Evolutionary conservation across 2,329 filamentous ascomycete genomes (phyloP).

Genomic region (Trematosphaeria pertusa): DNA sequence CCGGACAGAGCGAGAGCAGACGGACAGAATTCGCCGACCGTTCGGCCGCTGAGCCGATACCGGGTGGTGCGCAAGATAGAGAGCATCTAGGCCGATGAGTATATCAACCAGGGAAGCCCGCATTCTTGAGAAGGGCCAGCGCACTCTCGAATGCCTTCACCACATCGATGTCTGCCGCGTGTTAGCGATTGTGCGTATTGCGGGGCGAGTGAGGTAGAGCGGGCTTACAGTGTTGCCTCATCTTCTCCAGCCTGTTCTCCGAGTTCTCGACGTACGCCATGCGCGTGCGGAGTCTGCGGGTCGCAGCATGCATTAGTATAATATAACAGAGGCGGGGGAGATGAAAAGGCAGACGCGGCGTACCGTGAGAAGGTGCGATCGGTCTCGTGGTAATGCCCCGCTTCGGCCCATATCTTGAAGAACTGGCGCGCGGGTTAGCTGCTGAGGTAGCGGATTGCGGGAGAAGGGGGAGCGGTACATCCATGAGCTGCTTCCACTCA

Average conservation of each 20-base stretch:
- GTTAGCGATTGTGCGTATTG: slow-evolving; percentile 2
- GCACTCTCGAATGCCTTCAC: slow-evolving; percentile 58
- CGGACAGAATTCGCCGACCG: neutral
- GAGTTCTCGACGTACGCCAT: slow-evolving; percentile 76
- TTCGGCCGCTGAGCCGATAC: neutral
- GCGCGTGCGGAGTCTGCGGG: slow-evolving; percentile 74
- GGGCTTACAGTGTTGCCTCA: slow-evolving; percentile 79
- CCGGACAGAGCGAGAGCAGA: neutral
- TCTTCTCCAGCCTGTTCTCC: slow-evolving; percentile 74
- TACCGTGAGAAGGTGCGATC: slow-evolving; percentile 79
- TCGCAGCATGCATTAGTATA: neutral
- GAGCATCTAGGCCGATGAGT: slow-evolving; percentile 30
- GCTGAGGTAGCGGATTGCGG: neutral
- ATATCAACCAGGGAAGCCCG: slow-evolving; percentile 33
- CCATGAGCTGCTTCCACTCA: slow-evolving; percentile 65
- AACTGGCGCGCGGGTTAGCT: slow-evolving; percentile 62
- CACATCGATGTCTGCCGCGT: slow-evolving; percentile 50
- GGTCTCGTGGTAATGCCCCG: slow-evolving; percentile 75
- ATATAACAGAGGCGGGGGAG: neutral
- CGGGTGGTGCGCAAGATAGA: slow-evolving; percentile 25
- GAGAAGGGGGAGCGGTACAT: slow-evolving; percentile 29
- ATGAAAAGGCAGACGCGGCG: neutral
- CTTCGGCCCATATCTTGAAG: slow-evolving; percentile 79
- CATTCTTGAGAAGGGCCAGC: slow-evolving; percentile 51
- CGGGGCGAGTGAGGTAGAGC: neutral